phyloP scores from a whole-genome alignment of 2,329 filamentous ascomycete genomes.

The Cordyceps cicadae region DNA sequence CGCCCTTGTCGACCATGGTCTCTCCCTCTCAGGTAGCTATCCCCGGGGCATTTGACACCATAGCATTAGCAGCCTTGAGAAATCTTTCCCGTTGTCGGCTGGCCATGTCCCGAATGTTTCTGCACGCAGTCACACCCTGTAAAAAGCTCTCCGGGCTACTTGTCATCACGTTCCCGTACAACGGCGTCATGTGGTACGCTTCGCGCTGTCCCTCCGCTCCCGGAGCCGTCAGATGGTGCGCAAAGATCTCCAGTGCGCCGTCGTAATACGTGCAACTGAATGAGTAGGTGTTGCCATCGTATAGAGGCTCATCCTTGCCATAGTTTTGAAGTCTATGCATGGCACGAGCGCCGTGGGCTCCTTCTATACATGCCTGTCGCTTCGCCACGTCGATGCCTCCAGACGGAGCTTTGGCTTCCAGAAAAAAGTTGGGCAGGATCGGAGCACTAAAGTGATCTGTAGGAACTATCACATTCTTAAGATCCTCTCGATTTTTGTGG shows the following conservation, averaged over 20 bases:
- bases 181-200: slow-evolving; percentile 32
- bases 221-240: slow-evolving; percentile 26
- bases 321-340: slow-evolving; percentile 32
- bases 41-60: not conserved
- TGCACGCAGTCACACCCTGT: slow-evolving; percentile 28
- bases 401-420: slow-evolving; percentile 30
- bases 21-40: too few relatives aligned
- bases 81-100: slow-evolving; percentile 27
- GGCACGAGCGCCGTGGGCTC: slow-evolving; percentile 27
- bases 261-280: slow-evolving; percentile 30
- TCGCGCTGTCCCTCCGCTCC: slow-evolving; percentile 21
- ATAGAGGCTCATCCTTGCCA: slow-evolving; percentile 21
- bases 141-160: slow-evolving; percentile 22
- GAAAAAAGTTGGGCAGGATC: slow-evolving; percentile 33
- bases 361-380: slow-evolving; percentile 29
- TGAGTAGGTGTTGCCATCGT: slow-evolving; percentile 31
- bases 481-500: not conserved
- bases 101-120: slow-evolving; percentile 31
- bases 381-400: slow-evolving; percentile 19
- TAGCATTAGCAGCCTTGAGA: slow-evolving; percentile 23
- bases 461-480: not conserved
- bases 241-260: slow-evolving; percentile 25
- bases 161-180: slow-evolving; percentile 20
- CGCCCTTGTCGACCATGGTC: too few relatives aligned
- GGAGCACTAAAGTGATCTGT: slow-evolving; percentile 14